These are phyloP conservation scores for Aspergillus sp. DNA, from an alignment of 2,329 filamentous ascomycete genomes.

Conservation along the genomic window DNA sequence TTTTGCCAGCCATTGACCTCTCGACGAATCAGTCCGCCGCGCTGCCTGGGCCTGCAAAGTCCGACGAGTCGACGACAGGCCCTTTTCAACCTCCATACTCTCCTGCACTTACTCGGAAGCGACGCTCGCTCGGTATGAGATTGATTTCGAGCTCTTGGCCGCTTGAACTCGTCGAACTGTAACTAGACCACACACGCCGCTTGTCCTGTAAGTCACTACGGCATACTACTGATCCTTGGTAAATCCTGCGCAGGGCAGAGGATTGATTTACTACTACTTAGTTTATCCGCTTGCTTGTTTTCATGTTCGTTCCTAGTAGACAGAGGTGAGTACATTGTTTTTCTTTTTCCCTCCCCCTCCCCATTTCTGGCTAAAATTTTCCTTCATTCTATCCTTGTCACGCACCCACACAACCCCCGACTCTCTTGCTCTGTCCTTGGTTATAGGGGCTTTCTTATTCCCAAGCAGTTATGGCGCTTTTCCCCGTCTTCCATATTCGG, in stretches of 20 bases:
- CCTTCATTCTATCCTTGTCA: slow-evolving; percentile 5
- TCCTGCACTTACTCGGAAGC: slow-evolving; percentile 4
- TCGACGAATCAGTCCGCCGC: slow-evolving; percentile 10
- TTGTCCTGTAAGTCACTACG: slow-evolving; percentile 6
- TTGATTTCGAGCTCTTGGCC: slow-evolving; percentile 7
- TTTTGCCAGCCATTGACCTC: slow-evolving; percentile 15
- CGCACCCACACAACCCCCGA: background rate
- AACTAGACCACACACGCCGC: background rate
- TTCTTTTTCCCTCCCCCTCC: slow-evolving; percentile 5
- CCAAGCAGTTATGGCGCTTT: background rate
- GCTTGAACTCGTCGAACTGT: background rate
- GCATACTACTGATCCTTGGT: slow-evolving; percentile 4
- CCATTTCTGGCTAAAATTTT: slow-evolving; percentile 4
- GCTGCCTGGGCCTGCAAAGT: slow-evolving; percentile 5
- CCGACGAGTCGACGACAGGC: slow-evolving; percentile 13
- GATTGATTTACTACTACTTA: slow-evolving; percentile 5
- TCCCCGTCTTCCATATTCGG: background rate
- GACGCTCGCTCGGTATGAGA: background rate
- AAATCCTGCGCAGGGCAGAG: background rate
- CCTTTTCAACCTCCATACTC: slow-evolving; percentile 19
- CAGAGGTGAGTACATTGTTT: slow-evolving; percentile 14
- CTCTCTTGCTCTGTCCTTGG: background rate
- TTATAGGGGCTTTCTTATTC: background rate
- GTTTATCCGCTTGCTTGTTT: background rate
- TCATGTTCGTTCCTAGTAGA: background rate